Conservation (phyloP, 1,284 basidiomycete genomes). For the Earliella scabrosa region DNA sequence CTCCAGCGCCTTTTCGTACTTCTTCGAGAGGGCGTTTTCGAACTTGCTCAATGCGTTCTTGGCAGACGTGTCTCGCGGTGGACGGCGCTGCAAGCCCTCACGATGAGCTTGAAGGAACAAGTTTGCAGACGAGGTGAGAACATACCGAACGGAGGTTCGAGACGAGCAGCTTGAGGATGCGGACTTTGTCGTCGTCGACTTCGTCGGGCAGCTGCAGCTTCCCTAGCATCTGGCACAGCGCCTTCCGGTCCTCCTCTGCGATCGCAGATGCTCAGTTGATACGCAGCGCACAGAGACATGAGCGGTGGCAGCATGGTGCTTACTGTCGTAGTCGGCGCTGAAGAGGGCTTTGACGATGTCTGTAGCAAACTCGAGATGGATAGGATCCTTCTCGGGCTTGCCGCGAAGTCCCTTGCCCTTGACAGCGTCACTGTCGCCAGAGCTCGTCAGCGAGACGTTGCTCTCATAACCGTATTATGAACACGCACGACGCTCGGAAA, state of each 20-base stretch:
- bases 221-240: conserved; percentile 77
- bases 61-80: conserved; percentile 69
- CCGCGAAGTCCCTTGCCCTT: conserved; percentile 45
- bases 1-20: conserved; percentile 61
- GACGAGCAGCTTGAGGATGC: conserved; percentile 66
- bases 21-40: conserved; percentile 58
- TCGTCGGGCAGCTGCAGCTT: conserved; percentile 80
- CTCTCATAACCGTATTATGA: background rate
- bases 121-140: background rate
- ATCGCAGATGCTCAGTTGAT: background rate
- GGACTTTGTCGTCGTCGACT: conserved; percentile 63
- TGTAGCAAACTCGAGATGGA: conserved; percentile 83
- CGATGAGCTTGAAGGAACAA: background rate
- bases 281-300: background rate
- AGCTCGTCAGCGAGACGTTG: background rate
- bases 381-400: conserved; percentile 47
- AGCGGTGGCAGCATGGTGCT: conserved; percentile 5
- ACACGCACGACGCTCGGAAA: conserved; percentile 70
- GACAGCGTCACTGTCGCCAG: conserved; percentile 31
- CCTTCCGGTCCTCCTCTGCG: conserved; percentile 83
- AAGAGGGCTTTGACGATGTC: conserved; percentile 74
- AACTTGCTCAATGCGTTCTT: conserved; percentile 77
- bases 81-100: conserved; percentile 59
- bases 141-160: conserved; percentile 64
- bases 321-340: conserved; percentile 49